phyloP scores from a whole-genome alignment of 495 filamentous ascomycete species.

The Aspergillus mulundensis region DNA sequence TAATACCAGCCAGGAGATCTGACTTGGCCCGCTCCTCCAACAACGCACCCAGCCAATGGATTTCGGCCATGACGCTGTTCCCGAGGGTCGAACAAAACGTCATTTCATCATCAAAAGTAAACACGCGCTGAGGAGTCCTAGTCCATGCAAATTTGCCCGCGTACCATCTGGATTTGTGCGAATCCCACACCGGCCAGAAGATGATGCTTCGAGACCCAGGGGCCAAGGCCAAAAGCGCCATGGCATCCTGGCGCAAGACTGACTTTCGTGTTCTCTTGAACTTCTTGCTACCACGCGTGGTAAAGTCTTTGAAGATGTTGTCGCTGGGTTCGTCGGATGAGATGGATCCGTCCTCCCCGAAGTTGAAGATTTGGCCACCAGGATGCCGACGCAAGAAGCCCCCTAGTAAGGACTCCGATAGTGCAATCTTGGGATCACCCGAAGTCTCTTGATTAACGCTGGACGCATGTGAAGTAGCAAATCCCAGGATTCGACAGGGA shows the following conservation, averaged over 20 bases:
- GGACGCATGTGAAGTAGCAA: conserved; percentile 1
- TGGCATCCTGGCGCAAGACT: conserved; percentile 4
- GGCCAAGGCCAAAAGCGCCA: conserved; percentile 3
- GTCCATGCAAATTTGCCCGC: conserved; percentile 53
- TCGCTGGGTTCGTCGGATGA: conserved; percentile 16
- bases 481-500: conserved; percentile 1
- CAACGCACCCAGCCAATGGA: conserved; percentile 43
- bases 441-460: not conserved
- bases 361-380: conserved; percentile 52
- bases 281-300: conserved; percentile 36
- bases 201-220: conserved; percentile 9
- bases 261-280: conserved; percentile 16
- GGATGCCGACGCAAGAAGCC: conserved; percentile 43
- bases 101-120: conserved; percentile 34
- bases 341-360: conserved; percentile 35
- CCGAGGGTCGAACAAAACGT: conserved; percentile 49
- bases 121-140: conserved; percentile 29
- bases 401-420: conserved; percentile 7
- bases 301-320: not conserved
- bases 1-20: conserved; percentile 55
- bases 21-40: conserved; percentile 47
- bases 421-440: not conserved
- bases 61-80: conserved; percentile 55
- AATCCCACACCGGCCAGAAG: conserved; percentile 52
- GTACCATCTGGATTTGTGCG: conserved; percentile 54